phyloP scores from a whole-genome alignment of 345 rosid species.

The Rhodamnia rubescens region DNA sequence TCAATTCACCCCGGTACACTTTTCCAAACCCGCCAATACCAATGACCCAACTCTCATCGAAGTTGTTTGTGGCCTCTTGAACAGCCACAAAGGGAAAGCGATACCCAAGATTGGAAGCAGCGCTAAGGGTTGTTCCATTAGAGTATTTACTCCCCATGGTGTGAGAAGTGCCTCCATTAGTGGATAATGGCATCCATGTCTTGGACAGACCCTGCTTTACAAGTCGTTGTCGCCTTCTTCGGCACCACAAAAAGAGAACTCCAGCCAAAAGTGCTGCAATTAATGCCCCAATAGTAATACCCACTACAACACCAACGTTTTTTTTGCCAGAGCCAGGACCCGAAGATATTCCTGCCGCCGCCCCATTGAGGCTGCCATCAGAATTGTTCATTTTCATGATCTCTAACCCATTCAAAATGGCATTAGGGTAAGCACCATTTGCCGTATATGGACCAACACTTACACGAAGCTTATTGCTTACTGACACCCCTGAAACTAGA shows the following conservation, averaged over 20 bases:
- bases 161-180: constrained; percentile 27
- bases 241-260: constrained; percentile 19
- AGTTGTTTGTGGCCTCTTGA: constrained; percentile 64
- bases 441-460: constrained; percentile 35
- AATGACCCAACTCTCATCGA: constrained; percentile 52
- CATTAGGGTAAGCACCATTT: constrained; percentile 21
- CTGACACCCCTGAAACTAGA: constrained; percentile 24
- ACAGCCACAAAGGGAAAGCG: constrained; percentile 41
- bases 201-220: constrained; percentile 34
- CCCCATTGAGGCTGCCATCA: constrained; percentile 31
- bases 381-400: constrained; percentile 67
- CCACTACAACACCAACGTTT: constrained; percentile 28
- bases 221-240: constrained; percentile 18
- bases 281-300: constrained; percentile 23
- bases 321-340: constrained; percentile 30
- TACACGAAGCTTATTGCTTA: constrained; percentile 32
- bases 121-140: constrained; percentile 39
- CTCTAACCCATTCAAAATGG: constrained; percentile 70
- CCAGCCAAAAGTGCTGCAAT: constrained; percentile 27
- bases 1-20: constrained; percentile 57
- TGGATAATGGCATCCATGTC: constrained; percentile 57
- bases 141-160: constrained; percentile 46
- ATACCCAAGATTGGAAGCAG: constrained; percentile 30
- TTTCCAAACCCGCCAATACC: constrained; percentile 83
- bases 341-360: not conserved